Evolutionary conservation across 495 filamentous ascomycete genomes (phyloP).

Genomic region (Penicillium flavigenum): DNA sequence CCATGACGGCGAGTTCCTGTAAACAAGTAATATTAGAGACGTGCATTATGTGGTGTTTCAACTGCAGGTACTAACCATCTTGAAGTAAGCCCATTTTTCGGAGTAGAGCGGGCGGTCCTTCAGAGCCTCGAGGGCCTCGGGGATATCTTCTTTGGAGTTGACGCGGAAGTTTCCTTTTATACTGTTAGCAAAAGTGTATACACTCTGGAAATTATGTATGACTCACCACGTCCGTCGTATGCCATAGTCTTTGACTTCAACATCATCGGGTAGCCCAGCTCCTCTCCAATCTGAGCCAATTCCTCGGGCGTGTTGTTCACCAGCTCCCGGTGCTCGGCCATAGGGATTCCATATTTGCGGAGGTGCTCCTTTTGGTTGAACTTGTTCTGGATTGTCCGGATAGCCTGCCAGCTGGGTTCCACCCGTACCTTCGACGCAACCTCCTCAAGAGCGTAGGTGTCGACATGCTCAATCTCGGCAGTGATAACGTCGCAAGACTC

Average conservation of each 20-base stretch:
- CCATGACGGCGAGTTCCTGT: constrained; percentile 87
- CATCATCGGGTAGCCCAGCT: constrained; percentile 87
- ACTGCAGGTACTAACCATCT: constrained; percentile 45
- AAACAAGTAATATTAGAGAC: neutral
- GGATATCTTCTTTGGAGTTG: constrained; percentile 63
- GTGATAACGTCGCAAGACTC: constrained; percentile 79
- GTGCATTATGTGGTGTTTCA: neutral
- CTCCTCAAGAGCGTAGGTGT: constrained; percentile 88
- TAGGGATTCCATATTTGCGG: constrained; percentile 61
- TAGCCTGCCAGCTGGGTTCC: constrained; percentile 87
- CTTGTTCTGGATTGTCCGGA: constrained; percentile 95
- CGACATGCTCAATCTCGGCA: constrained; percentile 97
- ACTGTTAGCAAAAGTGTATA: constrained; percentile 7
- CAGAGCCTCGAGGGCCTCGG: constrained; percentile 64
- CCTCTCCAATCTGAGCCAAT: constrained; percentile 60
- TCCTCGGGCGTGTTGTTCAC: constrained; percentile 52
- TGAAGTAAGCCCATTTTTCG: constrained; percentile 86
- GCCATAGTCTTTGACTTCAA: constrained; percentile 89
- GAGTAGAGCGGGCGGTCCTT: constrained; percentile 76
- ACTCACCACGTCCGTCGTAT: constrained; percentile 79
- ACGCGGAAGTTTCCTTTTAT: constrained; percentile 74
- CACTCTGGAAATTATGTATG: neutral
- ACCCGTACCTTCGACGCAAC: constrained; percentile 63
- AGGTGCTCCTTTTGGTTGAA: constrained; percentile 88
- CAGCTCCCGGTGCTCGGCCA: constrained; percentile 65